Base-by-base conservation (phyloP, 2,329 filamentous ascomycete species). In the Aspergillus uvarum region DNA sequence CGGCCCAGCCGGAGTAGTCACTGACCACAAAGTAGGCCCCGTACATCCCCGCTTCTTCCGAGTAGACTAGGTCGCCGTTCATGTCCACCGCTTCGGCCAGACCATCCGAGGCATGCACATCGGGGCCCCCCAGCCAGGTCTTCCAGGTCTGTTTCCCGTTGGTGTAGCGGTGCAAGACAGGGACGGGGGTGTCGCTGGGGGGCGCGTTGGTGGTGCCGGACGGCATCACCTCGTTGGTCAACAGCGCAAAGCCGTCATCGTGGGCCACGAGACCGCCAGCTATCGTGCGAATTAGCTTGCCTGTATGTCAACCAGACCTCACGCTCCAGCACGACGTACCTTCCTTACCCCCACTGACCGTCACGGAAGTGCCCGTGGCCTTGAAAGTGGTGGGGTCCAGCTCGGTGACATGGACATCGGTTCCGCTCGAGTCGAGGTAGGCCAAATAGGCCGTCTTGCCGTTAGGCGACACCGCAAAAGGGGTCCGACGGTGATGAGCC, bases 11-110 rank as follows among this genome's bases (percentile, higher is more conserved):
- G 16, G 79, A 75, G 74, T 87, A 87, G 26, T 79, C 81, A 2
- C 84, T 86, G 10, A 87, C 81, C 42, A 87, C 84, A 59, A 87
- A 84, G 74, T 87, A 87, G 14, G 85, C 85, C 8, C 83, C 85
- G 64, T 87, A 87, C 53, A 85, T 76, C 19, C 80, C 80, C 10
- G 83, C 78, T 55, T 78, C 74, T 54, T 83, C 79, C 1, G 84
- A 87, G 71, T 82, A 88, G 56, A 84, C 85, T 7, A 88, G 80
- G 67, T 87, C 85, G 35, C 85, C 85, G 65, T 87, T 87, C 65
- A 87, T 74, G 63, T 87, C 85, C 0, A 85, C 84, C 1, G 84
- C 79, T 26, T 82, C 81, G 19, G 79, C 72, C 35, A 83, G 75
- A 52, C 82, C 79, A 50, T 78, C 73, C 29, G 74, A 65, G 10